Evolutionary conservation across 2,329 filamentous ascomycete genomes (phyloP).

Genomic region (Lomentospora prolificans): DNA sequence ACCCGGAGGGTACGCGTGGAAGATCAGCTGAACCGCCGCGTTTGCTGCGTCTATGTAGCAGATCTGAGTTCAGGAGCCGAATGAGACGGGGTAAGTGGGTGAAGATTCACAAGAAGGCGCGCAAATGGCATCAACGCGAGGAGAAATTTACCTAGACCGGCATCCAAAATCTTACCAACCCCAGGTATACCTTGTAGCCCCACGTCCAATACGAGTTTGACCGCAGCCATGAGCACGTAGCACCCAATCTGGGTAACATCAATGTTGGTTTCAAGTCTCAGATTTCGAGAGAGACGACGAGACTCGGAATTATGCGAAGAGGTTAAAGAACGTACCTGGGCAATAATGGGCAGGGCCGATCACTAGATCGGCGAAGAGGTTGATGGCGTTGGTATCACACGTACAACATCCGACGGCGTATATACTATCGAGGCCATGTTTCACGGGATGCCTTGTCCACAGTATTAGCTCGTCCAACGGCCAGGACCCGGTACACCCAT

Average conservation of each 20-base stretch:
- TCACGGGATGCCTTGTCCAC: neutral
- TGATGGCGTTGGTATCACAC: neutral
- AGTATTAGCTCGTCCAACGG: neutral
- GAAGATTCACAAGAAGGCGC: too few species aligned
- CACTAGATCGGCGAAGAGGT: slow-evolving; percentile 1
- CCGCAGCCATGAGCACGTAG: neutral
- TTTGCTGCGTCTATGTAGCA: neutral
- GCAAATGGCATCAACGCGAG: too few species aligned
- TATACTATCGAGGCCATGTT: too few species aligned
- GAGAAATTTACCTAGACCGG: neutral
- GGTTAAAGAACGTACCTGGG: neutral
- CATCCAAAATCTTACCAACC: slow-evolving; percentile 1
- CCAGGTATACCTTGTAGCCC: neutral
- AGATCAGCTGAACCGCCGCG: neutral
- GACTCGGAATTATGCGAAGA: too few species aligned
- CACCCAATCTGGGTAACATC: neutral
- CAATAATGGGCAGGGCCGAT: slow-evolving; percentile 7
- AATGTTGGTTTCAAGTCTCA: too few species aligned
- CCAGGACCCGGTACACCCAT: neutral
- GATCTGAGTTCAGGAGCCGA: too few species aligned
- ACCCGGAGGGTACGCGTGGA: neutral
- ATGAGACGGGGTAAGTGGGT: too few species aligned
- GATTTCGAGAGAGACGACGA: too few species aligned
- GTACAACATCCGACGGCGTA: neutral
- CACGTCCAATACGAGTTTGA: neutral